phyloP scores from a whole-genome alignment of 208 protist genomes.

The Trypanosoma boissoni region DNA sequence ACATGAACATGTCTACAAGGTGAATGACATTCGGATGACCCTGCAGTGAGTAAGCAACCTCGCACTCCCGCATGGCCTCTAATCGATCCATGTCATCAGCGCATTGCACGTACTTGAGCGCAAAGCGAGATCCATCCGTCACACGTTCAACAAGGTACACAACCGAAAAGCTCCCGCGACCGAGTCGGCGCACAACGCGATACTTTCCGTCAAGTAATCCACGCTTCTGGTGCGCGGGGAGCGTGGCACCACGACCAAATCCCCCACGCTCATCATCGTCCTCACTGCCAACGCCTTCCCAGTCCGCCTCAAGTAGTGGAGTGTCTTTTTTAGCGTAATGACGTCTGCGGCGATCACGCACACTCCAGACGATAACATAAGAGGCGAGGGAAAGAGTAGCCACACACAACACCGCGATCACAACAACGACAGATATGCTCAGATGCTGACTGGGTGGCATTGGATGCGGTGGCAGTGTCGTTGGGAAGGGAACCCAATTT shows the following conservation, averaged over 20 bases:
- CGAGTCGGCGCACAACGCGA: constrained; percentile 49
- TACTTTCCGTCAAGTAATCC: constrained; percentile 36
- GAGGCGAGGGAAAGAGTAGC: background rate
- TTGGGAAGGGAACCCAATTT: constrained; percentile 11
- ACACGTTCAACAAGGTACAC: constrained; percentile 73
- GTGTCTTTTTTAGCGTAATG: background rate
- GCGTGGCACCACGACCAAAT: constrained; percentile 17
- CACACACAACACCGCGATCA: background rate
- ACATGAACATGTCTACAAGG: constrained; percentile 83
- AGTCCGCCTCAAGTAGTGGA: constrained; percentile 2
- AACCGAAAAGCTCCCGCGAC: constrained; percentile 61
- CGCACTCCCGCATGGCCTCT: constrained; percentile 72
- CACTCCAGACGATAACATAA: background rate
- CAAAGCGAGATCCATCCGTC: constrained; percentile 37
- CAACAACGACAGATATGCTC: background rate
- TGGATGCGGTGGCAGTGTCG: background rate
- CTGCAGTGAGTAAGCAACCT: constrained; percentile 57
- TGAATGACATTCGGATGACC: constrained; percentile 73
- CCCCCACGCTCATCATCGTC: background rate
- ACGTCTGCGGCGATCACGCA: background rate
- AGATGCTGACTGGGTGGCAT: background rate
- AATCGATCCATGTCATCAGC: constrained; percentile 47
- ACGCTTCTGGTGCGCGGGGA: constrained; percentile 17
- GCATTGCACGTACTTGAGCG: constrained; percentile 79
- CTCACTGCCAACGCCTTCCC: constrained; percentile 2